phyloP scores from a whole-genome alignment of 2,329 filamentous ascomycete genomes.

The Talaromyces marneffei region DNA sequence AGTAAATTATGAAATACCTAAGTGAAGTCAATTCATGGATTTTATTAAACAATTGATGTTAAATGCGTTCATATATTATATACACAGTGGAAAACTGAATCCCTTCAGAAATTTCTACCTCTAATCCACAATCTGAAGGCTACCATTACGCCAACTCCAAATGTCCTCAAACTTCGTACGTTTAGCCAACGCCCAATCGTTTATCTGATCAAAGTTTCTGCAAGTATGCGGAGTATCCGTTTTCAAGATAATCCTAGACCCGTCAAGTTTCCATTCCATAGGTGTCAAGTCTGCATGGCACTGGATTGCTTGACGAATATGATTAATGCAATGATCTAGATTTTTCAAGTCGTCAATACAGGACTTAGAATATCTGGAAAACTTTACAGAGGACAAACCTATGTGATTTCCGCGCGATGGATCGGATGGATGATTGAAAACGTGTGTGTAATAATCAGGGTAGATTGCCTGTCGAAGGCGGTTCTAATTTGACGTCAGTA shows the following conservation, averaged over 20 bases:
- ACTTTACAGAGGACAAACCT: background rate
- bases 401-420: background rate
- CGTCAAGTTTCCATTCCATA: background rate
- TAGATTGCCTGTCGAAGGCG: background rate
- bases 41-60: too few relatives aligned
- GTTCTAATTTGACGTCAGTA: background rate
- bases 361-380: background rate
- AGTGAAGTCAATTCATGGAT: too few relatives aligned
- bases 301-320: background rate
- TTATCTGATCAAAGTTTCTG: background rate
- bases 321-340: background rate
- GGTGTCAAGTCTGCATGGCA: background rate
- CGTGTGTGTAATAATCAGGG: background rate
- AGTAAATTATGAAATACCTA: too few relatives aligned
- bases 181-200: background rate
- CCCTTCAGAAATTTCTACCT: background rate
- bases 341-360: background rate
- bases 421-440: background rate
- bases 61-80: too few relatives aligned
- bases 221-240: background rate
- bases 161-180: background rate
- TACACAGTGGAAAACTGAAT: too few relatives aligned
- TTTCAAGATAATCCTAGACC: background rate
- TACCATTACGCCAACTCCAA: background rate
- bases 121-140: background rate